phyloP scores from a whole-genome alignment of 179 eudicot species.

The Beta corolliflora region DNA sequence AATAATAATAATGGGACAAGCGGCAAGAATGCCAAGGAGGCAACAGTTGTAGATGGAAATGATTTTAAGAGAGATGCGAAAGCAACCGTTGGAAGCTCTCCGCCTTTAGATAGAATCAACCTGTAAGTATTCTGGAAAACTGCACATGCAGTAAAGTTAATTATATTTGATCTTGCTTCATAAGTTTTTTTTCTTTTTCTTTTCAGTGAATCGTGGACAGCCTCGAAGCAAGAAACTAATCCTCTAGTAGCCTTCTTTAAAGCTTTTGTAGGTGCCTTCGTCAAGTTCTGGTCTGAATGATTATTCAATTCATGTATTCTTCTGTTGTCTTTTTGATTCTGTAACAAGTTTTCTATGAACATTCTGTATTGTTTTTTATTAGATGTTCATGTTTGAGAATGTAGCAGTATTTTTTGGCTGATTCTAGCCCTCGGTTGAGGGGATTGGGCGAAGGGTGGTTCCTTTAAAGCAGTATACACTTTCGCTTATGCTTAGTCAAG shows the following conservation, averaged over 20 bases:
- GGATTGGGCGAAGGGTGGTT: too few relatives aligned
- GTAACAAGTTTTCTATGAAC: not conserved
- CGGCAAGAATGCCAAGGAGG: slow-evolving; percentile 21
- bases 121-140: slow-evolving; percentile 47
- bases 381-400: not conserved
- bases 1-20: slow-evolving; percentile 11
- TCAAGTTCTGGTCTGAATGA: slow-evolving; percentile 62
- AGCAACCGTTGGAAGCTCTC: slow-evolving; percentile 31
- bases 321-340: not conserved
- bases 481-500: not conserved
- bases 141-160: not conserved
- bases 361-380: not conserved
- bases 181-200: slow-evolving; percentile 1
- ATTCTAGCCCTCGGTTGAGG: too few relatives aligned
- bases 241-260: slow-evolving; percentile 48
- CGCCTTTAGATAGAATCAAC: slow-evolving; percentile 52
- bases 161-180: not conserved
- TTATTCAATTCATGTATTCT: not conserved
- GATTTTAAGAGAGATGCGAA: slow-evolving; percentile 27
- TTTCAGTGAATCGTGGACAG: slow-evolving; percentile 64
- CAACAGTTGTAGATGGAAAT: slow-evolving; percentile 19
- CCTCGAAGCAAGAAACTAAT: slow-evolving; percentile 40
- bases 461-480: not conserved
- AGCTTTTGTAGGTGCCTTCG: slow-evolving; percentile 49
- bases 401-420: not conserved